Evolutionary conservation across 176 grass and related monocot species (phyloP), one percentile per base, ranked within the genome.

Genomic region (Aegilops bicornis): DNA sequence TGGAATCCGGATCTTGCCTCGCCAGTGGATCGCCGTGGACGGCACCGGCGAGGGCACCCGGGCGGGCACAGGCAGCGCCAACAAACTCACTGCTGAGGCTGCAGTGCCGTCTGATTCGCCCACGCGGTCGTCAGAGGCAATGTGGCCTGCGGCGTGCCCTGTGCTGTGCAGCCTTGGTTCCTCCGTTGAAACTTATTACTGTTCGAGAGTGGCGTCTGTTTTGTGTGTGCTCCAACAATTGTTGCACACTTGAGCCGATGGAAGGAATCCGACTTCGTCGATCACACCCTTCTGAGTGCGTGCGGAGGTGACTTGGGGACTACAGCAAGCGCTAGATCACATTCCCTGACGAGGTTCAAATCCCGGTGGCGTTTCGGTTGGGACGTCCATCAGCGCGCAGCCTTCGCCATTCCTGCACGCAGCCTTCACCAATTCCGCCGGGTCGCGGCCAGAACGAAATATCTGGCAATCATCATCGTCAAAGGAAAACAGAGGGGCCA

Each of bases 11-110:
- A 63, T 75, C 83, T 77, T 68, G 64, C 56, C 69, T 77, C 52
- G 31, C 15, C 84, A 31, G 68, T 27, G 63, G 63, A 39, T 64
- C 72, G 31, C 40, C 79, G 31, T 39, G 52, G 63, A 36, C 16
- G 37, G 10, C 74, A 72, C 73, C 40, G 59, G 69, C 27, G 77
- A 30, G 43, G 11, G 30, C 40, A 73, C 69, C 70, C 83, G 47
- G 11, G 31, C 40, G 39, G 83, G 78, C 2, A 37, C 35, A 54
- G 78, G 78, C 83, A 62, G 72, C 79, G 50, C 37, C 88, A 86
- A 48, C 77, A 2, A 52, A 86, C 75, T 52, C 56, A 30, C 76
- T 40, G 39, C 67, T 40, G 39, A 60, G 11, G 35, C 35, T 30
- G 74, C 48, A 47, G 69, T 17, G 82, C 69, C 25, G 88, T 47